Evolutionary conservation across 108 stramenopile genomes (phyloP).

Genomic region (Cylindrotheca closterium): DNA sequence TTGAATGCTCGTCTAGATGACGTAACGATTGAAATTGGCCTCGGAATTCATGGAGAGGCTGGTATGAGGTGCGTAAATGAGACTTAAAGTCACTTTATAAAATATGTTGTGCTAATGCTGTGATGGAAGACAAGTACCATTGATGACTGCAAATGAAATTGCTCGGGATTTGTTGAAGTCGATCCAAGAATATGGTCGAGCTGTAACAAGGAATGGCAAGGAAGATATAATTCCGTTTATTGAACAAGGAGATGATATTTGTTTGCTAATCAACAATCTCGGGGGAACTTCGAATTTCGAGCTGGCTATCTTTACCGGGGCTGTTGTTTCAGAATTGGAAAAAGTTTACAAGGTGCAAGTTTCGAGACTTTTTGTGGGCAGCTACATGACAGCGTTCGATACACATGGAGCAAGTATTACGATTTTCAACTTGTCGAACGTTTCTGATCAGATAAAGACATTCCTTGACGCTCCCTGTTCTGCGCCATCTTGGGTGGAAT

Average conservation of each 20-base stretch:
- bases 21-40: constrained; percentile 85
- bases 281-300: constrained; percentile 95
- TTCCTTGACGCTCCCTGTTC: constrained; percentile 82
- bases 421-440: constrained; percentile 63
- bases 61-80: too few relatives aligned
- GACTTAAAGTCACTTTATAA: too few relatives aligned
- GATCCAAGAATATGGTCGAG: constrained; percentile 69
- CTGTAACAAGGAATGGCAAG: constrained; percentile 10
- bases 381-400: constrained; percentile 96
- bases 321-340: constrained; percentile 59
- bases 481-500: constrained; percentile 83
- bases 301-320: constrained; percentile 81
- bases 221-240: constrained; percentile 57
- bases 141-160: constrained; percentile 75
- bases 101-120: too few relatives aligned
- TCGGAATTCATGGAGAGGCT: constrained; percentile 99
- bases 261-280: constrained; percentile 92
- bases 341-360: constrained; percentile 45
- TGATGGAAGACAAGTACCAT: constrained; percentile 58
- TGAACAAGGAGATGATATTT: constrained; percentile 62
- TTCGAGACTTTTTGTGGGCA: constrained; percentile 75
- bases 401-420: constrained; percentile 94
- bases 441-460: constrained; percentile 36
- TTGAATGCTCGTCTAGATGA: constrained; percentile 74
- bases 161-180: constrained; percentile 70